Evolutionary conservation across 371 early-diverging fungal genomes (phyloP), one percentile per base, ranked within the genome.

Genomic region (Lichtheimia corymbifera): DNA sequence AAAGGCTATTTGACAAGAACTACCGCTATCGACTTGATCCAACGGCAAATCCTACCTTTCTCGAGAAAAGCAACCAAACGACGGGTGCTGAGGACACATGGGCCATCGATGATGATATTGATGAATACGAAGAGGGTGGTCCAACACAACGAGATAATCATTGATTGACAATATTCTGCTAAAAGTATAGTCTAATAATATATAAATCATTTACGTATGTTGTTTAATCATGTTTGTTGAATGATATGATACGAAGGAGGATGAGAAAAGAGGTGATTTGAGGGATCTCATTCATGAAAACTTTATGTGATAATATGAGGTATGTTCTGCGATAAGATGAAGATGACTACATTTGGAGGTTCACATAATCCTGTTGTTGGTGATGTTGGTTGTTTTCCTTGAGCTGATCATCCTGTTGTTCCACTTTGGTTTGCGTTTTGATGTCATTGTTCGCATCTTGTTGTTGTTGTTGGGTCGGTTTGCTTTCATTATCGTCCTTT

Each of bases 31-130:
- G 57, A 28, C 43, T 68, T 13, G 52, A 64, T 45, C 52, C 61
- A 7, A 30, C 40, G 1, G 63, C 63, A 27, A 63, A 63, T 30
- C 63, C 63, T 12, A 63, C 63, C 35, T 51, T 50, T 52, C n/a
- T 52, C 15, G 35, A 57, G 3, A 28, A 44, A n/a, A 35, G 0
- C 11, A 18, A 40, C 11, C 45, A 14, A 28, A 52, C 40, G 28
- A 25, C 43, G 35, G 30, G 40, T 14, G 5, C 5, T 22, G 47
- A 53, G 9, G 28, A 28, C 4, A 58, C 68, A 18, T 68, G 68
- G 68, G 59, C 55, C 6, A 68, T 68, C 13, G 68, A 68, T 15
- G 61, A 61, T 6, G 17, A 18, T 35, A 58, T 61, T n/a, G 66
- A 62, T 47, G 53, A 57, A 45, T 58, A 51, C 41, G 27, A 55